Evolutionary conservation across 495 filamentous ascomycete genomes (phyloP), one percentile per base, ranked within the genome.

Genomic region (Aspergillus ellipticus): DNA sequence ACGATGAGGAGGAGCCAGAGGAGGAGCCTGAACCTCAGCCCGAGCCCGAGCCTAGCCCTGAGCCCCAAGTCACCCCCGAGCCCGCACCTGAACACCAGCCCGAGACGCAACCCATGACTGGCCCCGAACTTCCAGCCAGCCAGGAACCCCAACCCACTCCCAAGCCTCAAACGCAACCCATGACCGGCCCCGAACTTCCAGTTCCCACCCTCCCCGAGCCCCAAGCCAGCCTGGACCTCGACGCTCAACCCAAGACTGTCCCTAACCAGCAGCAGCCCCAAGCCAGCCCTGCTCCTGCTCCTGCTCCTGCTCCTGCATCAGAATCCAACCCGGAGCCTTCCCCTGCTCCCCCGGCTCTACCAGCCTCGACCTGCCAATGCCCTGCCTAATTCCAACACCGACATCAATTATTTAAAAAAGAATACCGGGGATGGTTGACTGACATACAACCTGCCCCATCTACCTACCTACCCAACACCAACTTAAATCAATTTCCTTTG

Each of bases 341-440:
- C 11, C n/a, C 43, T 31, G 21, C 22, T 15, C 4, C 17, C 10
- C 47, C 46, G 21, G 47, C 49, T 8, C 16, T 45, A 7, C 54
- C 54, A 19, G 54, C 54, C 6, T 45, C 33, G 6, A 56, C 54
- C 21, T 56, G 54, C 39, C 35, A 33, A 21, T 56, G 54, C 19
- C 20, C 47, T 20, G 54, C 39, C n/a, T 42, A 45, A 51, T 3
- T 15, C 3, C 24, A 19, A 35, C 20, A 26, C 28, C n/a, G 13
- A 20, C 9, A 19, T 15, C 8, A 6, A 39, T 13, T 13, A n/a
- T n/a, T n/a, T n/a, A n/a, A n/a, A n/a, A 9, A n/a, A 39, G 11
- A 4, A n/a, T 13, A 33, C 31, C 31, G 28, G 28, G 28, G n/a
- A n/a, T n/a, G n/a, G n/a, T n/a, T n/a, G n/a, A n/a, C 28, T 15